Evolutionary conservation across 352 stramenopile species (phyloP), one percentile per base, ranked within the genome.

Genomic region (Pythium oligandrum): DNA sequence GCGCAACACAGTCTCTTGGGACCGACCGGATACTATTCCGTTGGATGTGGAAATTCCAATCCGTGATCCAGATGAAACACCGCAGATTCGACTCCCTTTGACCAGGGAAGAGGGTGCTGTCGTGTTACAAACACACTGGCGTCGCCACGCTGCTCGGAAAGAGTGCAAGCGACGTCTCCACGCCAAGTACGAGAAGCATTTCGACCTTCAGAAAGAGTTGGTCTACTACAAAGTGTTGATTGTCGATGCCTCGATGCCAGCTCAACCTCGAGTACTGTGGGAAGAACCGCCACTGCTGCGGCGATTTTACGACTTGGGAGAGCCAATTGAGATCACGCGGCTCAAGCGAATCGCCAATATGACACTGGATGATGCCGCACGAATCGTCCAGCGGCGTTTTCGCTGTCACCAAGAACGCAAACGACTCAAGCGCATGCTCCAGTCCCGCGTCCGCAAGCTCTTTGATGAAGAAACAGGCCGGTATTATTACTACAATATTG

Each of bases 401-500:
- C 70, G 75, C 4, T 57, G 70, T 3, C 68, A 71, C 44, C 64
- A 63, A 50, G 73, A 68, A 12, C 62, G 73, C 0, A 55, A 84
- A 8, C 66, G 69, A 12, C 56, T 83, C 36, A 53, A 63, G 26
- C 55, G 59, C 12, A 68, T 78, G 40, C 53, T 88, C 11, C 67
- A 71, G 4, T 74, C 75, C 17, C 72, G 75, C 34, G 79, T 82
- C 40, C 80, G 75, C 33, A 80, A 73, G 55, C 64, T 90, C 26
- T 70, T 76, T 30, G 83, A 93, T 46, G 64, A 76, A 4, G 55
- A 43, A 17, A 71, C 72, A 7, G 69, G 72, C 0, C 53, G 76
- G 38, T 73, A 62, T 44, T 93, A 82, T 57, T 93, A 87, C 66
- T 88, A 88, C 66, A 86, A 93, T 50, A 67, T 61, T 7, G 64